Evolutionary conservation across 495 filamentous ascomycete species (phyloP), one percentile per base, ranked within the genome.

Genomic region (Penicillium cosmopolitanum): DNA sequence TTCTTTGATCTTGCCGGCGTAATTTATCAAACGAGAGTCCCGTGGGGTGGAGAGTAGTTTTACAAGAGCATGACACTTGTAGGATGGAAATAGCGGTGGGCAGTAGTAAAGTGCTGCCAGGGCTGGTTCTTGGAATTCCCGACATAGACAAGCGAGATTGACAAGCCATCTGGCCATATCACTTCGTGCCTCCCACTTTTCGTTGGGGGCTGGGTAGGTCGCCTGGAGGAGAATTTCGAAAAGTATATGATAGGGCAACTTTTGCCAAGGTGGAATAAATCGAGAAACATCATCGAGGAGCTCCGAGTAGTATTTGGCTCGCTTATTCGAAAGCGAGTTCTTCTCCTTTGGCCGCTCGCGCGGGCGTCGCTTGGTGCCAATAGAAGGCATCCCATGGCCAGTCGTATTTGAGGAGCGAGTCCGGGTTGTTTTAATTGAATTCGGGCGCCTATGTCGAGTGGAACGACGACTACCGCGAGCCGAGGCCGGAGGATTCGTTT

Each of bases 191-290:
- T 67, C 69, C 15, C 61, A 65, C 34, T 66, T 63, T 42, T 80
- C 74, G 56, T 87, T 81, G 36, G 83, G 74, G 12, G 90, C 72
- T 3, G 90, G 87, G 44, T 82, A 71, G 5, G 86, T 83, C 6
- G 89, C 87, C 58, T 80, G 84, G 47, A 80, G 60, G 65, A 96
- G 92, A 50, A 93, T 84, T 34, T 87, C 77, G 13, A 89, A 70
- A 18, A 91, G 81, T 3, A 95, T 75, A 19, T 89, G 80, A 60
- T 93, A 92, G 1, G 91, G 91, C 4, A 96, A 73, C 1, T 74
- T 82, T 10, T 82, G 71, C 90, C 90, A 96, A 5, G 83, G 77
- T 42, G 86, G 89, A 36, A 84, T 84, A 25, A 74, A 75, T 13
- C 77, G 75, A 25, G 81, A 76, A 48, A 28, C 6, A n/a, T 48